Evolutionary conservation across 2,329 filamentous ascomycete genomes (phyloP).

Genomic region (Lomentospora prolificans): DNA sequence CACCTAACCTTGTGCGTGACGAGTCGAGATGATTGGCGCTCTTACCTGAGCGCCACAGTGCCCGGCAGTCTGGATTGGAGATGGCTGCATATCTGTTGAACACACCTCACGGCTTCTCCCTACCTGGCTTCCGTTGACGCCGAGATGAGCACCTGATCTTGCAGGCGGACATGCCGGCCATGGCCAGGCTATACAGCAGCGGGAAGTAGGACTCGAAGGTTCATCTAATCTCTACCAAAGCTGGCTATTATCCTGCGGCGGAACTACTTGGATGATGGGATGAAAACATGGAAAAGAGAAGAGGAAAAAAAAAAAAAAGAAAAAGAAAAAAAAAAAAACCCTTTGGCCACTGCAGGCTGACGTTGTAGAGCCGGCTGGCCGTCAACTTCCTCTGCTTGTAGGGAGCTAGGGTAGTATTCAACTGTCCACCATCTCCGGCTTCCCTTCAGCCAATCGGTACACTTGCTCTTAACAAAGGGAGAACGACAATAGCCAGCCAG

Average conservation of each 20-base stretch:
- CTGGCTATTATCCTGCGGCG: too few species aligned
- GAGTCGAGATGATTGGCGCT: neutral
- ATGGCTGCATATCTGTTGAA: neutral
- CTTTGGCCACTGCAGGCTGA: too few species aligned
- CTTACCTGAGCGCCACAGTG: neutral
- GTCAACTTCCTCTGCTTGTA: neutral
- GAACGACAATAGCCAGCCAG: too few species aligned
- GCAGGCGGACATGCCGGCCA: neutral
- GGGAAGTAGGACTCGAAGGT: neutral
- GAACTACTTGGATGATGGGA: neutral
- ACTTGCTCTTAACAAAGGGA: too few species aligned
- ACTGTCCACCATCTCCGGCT: too few species aligned
- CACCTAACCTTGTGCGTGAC: too few species aligned
- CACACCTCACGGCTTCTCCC: neutral
- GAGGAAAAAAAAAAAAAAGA: neutral
- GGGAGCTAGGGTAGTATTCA: neutral
- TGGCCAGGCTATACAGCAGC: neutral
- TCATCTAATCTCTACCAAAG: too few species aligned
- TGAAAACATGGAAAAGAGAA: neutral
- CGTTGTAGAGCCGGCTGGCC: too few species aligned
- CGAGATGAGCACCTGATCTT: neutral
- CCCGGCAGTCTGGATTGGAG: constrained; percentile 1
- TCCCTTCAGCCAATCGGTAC: too few species aligned
- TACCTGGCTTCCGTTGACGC: neutral
- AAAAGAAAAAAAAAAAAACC: neutral